Base-by-base conservation (phyloP, 768 basidiomycete species). In the Suillus occidentalis region DNA sequence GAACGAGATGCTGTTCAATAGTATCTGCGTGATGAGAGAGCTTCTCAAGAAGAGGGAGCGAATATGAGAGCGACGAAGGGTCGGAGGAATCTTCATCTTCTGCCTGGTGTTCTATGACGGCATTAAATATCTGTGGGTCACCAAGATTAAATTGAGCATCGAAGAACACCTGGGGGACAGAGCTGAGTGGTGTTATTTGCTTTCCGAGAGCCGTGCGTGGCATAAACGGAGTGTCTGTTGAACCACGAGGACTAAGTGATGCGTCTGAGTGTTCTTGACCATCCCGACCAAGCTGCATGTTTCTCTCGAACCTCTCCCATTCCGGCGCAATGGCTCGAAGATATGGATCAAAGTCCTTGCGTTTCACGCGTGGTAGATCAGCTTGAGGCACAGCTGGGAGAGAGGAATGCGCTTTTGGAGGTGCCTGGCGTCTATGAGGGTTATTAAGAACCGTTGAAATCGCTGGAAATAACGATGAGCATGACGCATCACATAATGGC, bases 401-500 rank as follows among this genome's bases (percentile, higher is more conserved):
- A 0, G 88, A 77, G 1, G 94, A 91, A 69, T 96, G 92, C 0
- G 94, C 87, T 73, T 97, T 93, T 37, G 96, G 91, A 14, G 96
- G 94, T 8, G 91, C 89, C 57, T 91, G 89, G 42, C 83, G 85
- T 77, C 89, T 91, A 72, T 90, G 89, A 1, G 96, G 96, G 71
- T 91, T 95, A 71, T 95, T 95, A 60, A 97, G 85, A 34, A 97
- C 92, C 20, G 93, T 95, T 10, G 95, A 96, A 68, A 97, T 95
- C 45, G 95, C 96, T 97, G 74, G 16, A 56, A 22, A n/a, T 31
- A 64, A 8, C 34, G 34, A 70, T 49, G 69, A 68, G 58, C 42
- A 61, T 12, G 39, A 25, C 8, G 7, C n/a, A 34, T 52, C n/a
- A 34, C 20, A 39, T 20, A 10, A 58, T n/a, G 45, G 18, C 8